A percentile compares a stretch with the other conserved stretches of the same genome.
These are phyloP conservation scores for Amaranthus palmeri DNA, from an alignment of 148 eudicot genomes.

Conservation along the genomic window DNA sequence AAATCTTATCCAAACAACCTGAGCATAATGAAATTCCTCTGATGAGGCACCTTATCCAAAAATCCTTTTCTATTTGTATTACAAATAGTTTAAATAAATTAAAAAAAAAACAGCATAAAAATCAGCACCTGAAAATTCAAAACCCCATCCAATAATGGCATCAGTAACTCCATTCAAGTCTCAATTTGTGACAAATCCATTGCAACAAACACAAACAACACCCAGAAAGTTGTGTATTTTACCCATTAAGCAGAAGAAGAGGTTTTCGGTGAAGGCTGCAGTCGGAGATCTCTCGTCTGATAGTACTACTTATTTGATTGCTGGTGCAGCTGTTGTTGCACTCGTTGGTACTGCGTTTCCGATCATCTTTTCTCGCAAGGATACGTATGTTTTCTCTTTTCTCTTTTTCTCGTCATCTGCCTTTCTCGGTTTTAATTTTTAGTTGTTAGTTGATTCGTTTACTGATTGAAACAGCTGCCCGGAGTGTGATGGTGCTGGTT, in stretches of 20 bases:
- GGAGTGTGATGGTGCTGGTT: slow-evolving; percentile 94
- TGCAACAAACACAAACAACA: slow-evolving; percentile 20
- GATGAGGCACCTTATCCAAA: background rate
- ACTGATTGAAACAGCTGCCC: slow-evolving; percentile 52
- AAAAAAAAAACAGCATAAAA: background rate
- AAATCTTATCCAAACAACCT: slow-evolving; percentile 1
- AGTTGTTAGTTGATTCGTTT: background rate
- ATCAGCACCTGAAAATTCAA: background rate
- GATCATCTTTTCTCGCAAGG: slow-evolving; percentile 72
- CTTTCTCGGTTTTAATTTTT: background rate
- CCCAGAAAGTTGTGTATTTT: background rate
- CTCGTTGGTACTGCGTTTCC: slow-evolving; percentile 72
- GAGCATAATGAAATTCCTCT: background rate
- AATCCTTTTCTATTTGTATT: background rate
- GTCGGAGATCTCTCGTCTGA: slow-evolving; percentile 74
- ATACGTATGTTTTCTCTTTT: slow-evolving; percentile 38
- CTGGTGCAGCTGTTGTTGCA: slow-evolving; percentile 55
- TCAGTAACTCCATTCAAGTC: slow-evolving; percentile 29
- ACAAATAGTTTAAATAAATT: too few species aligned
- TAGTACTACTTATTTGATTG: slow-evolving; percentile 55
- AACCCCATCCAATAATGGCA: slow-evolving; percentile 29
- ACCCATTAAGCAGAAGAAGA: slow-evolving; percentile 23
- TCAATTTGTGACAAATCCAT: slow-evolving; percentile 15
- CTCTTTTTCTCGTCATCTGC: background rate
- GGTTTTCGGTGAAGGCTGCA: slow-evolving; percentile 40